Conservation (phyloP, 768 basidiomycete species). For the Termitomyces sp. region DNA sequence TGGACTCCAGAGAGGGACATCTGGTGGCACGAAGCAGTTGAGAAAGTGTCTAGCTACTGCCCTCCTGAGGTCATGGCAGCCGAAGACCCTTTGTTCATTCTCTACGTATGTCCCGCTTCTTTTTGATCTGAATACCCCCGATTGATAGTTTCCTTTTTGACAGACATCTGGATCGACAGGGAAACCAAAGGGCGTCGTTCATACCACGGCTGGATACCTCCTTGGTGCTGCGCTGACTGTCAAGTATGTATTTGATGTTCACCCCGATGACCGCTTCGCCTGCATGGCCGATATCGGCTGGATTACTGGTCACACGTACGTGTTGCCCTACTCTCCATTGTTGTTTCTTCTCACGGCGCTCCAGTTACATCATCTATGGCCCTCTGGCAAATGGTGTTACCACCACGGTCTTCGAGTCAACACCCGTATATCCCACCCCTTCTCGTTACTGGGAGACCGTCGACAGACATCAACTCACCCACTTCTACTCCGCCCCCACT, state of each 20-base stretch:
- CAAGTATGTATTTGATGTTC: conserved; percentile 97
- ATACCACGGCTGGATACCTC: conserved; percentile 85
- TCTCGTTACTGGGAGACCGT: conserved; percentile 97
- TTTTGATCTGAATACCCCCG: conserved; percentile 3
- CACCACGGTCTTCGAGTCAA: conserved; percentile 93
- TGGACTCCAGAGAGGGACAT: conserved; percentile 83
- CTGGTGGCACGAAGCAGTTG: conserved; percentile 96
- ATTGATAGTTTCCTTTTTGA: conserved; percentile 1
- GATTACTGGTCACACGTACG: conserved; percentile 93
- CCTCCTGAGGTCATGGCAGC: conserved; percentile 80
- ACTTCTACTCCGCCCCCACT: conserved; percentile 92
- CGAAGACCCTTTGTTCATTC: conserved; percentile 98
- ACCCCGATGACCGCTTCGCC: conserved; percentile 92
- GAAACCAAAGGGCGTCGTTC: conserved; percentile 96
- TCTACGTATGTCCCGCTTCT: conserved; percentile 70
- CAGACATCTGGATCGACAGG: conserved; percentile 94
- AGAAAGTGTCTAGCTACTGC: conserved; percentile 82
- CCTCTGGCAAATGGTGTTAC: conserved; percentile 81
- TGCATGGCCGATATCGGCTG: conserved; percentile 99
- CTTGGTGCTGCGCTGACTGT: conserved; percentile 88
- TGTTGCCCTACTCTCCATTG: background rate
- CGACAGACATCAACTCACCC: conserved; percentile 87
- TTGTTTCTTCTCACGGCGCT: background rate
- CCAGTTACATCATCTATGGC: conserved; percentile 89
- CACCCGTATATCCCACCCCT: conserved; percentile 94